Conservation (phyloP, 2,329 filamentous ascomycete species). For the Tolypocladium nubicola region DNA sequence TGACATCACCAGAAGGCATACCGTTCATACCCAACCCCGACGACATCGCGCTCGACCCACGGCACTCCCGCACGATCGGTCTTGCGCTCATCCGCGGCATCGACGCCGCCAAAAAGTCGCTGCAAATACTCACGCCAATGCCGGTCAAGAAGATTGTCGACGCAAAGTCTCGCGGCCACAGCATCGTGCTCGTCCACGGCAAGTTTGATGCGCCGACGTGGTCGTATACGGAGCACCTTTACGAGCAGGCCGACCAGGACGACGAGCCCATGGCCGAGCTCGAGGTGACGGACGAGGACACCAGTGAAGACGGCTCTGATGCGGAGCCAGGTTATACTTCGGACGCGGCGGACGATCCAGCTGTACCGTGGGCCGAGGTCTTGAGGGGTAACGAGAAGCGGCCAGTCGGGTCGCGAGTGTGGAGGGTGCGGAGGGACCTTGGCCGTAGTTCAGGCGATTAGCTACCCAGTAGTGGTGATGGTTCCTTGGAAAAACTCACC, state of each 20-base stretch:
- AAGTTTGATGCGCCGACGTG: constrained; percentile 59
- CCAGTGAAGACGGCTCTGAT: constrained; percentile 20
- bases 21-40: constrained; percentile 50
- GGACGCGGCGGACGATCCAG: constrained; percentile 12
- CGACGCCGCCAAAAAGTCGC: constrained; percentile 36
- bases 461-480: not conserved
- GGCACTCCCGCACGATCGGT: constrained; percentile 47
- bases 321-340: constrained; percentile 15
- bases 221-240: constrained; percentile 57
- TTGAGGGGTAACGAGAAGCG: constrained; percentile 43
- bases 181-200: constrained; percentile 55
- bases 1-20: constrained; percentile 36
- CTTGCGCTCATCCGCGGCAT: constrained; percentile 62
- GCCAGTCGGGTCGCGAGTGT: constrained; percentile 48
- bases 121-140: constrained; percentile 59
- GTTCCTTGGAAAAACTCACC: not conserved
- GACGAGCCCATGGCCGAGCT: constrained; percentile 17
- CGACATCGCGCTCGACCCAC: constrained; percentile 48
- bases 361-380: constrained; percentile 49
- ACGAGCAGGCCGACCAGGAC: constrained; percentile 22
- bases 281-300: constrained; percentile 23
- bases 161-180: constrained; percentile 28
- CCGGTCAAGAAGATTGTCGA: constrained; percentile 25
- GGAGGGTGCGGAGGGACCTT: constrained; percentile 54
- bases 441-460: constrained; percentile 28